Evolutionary conservation across 768 basidiomycete species (phyloP), one percentile per base, ranked within the genome.

Genomic region (Tephrocybe sp.): DNA sequence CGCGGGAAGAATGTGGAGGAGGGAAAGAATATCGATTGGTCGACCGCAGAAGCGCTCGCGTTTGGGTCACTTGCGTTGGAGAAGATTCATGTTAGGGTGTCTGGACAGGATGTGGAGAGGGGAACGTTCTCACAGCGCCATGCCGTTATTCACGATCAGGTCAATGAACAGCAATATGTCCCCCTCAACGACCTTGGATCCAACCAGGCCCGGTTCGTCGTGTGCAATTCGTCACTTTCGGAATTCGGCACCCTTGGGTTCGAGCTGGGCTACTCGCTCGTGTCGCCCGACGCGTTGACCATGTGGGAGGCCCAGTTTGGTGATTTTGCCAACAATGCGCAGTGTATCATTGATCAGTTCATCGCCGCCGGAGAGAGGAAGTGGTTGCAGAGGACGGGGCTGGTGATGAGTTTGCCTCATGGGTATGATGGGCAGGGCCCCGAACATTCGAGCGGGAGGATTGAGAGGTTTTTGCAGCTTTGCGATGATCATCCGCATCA

Each of bases 291-390:
- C 63, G 76, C 84, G 22, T 77, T 99, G 56, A 92, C 92, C 13
- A 86, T 99, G 62, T 99, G 96, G 97, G 97, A 98, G 67, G 97
- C 96, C 13, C 96, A 98, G 67, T 95, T 98, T 62, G 96, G 96
- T 65, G 96, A 98, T 71, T 98, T 98, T 66, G 94, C 89, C 27
- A 98, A 98, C 74, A 95, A 91, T 58, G 96, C 95, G 2, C 96
- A 98, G 68, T 88, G 87, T 66, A 96, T 98, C 69, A 97, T 99
- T 60, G 96, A 99, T 64, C 97, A 99, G 69, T 99, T 98, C 75
- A 91, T 99, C 55, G 92, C 94, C 18, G 87, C 96, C 21, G 96
- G 97, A 32, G 96, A 99, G 71, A 78, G 94, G 55, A 99, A 99
- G 68, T 99, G 96, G 96, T 64, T 98, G 36, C 96, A 98, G 69